Evolutionary conservation across 495 filamentous ascomycete genomes (phyloP), one percentile per base, ranked within the genome.

Genomic region (Aspergillus cavernicola): DNA sequence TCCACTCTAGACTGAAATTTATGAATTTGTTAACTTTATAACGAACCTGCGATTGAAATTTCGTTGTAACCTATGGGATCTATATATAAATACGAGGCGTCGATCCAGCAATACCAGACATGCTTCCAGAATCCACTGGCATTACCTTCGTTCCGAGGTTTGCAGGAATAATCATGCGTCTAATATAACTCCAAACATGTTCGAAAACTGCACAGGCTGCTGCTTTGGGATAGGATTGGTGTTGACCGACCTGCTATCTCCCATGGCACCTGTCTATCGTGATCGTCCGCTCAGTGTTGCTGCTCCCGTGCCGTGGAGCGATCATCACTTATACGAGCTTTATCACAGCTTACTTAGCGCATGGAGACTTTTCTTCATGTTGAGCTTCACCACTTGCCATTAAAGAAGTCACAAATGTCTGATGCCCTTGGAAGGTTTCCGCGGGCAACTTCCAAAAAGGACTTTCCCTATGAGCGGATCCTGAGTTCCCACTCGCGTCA

Each of bases 11-110:
- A n/a, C n/a, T n/a, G n/a, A n/a, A n/a, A n/a, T n/a, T n/a, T n/a
- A n/a, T n/a, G n/a, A n/a, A n/a, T n/a, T n/a, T n/a, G n/a, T n/a
- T n/a, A n/a, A n/a, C n/a, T n/a, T n/a, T 33, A 4, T 39, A 46
- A 38, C 53, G 53, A 53, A 16, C 22, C 6, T n/a, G 23, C 28
- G 22, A 12, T 50, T 38, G 23, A 19, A 35, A 28, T 6, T 10
- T 37, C 33, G 20, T 47, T 46, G 40, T 40, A 10, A 22, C 50
- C 51, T n/a, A 23, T n/a, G 15, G 35, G 9, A 28, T 55, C 56
- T 59, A 59, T 50, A 59, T 54, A 53, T 59, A 53, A 53, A 59
- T 41, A 59, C 56, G 56, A 55, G 51, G 50, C n/a, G n/a, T n/a
- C n/a, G n/a, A 54, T 13, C 11, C 29, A 37, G 42, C 43, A 36